A percentile compares a stretch with the other conserved stretches of the same genome.
Conservation (phyloP, 208 protist genomes). For the Trypanosomatidae sp. region DNA sequence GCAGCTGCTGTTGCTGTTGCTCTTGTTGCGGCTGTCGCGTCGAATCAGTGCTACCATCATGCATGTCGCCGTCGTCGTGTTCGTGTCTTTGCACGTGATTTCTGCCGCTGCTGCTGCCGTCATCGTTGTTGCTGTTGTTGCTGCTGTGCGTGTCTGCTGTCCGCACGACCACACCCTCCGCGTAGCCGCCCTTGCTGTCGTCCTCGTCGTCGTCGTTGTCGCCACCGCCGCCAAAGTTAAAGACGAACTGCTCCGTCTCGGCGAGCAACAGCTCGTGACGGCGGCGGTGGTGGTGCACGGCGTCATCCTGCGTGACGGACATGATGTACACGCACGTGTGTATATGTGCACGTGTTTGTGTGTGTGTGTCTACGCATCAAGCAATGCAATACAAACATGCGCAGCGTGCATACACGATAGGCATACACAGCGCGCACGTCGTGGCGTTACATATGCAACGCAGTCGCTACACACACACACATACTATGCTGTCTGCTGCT, state of each 20-base stretch:
- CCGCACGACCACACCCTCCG: background rate
- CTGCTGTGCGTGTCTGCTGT: background rate
- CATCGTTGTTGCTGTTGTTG: background rate
- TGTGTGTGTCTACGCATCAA: too few relatives aligned
- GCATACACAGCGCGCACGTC: too few relatives aligned
- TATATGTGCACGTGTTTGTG: too few relatives aligned
- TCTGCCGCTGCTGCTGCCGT: background rate
- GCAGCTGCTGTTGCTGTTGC: too few relatives aligned
- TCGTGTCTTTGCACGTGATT: background rate
- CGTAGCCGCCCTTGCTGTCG: background rate
- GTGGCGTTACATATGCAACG: constrained; percentile 6
- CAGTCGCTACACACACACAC: constrained; percentile 4
- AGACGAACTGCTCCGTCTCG: constrained; percentile 61
- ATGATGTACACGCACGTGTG: too few relatives aligned
- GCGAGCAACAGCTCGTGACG: constrained; percentile 42
- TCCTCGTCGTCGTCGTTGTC: background rate
- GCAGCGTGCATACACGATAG: too few relatives aligned
- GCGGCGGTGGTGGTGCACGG: too few relatives aligned
- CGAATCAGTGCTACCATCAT: too few relatives aligned
- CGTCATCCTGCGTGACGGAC: too few relatives aligned
- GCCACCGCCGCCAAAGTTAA: constrained; percentile 52
- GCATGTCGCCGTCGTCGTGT: background rate
- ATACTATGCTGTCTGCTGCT: too few relatives aligned
- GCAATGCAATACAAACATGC: too few relatives aligned
- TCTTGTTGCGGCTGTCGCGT: too few relatives aligned